Percentiles rank a stretch among this genome's conserved stretches.
These are phyloP conservation scores for Metschnikowia arizonensis DNA, from an alignment of 805 yeast species.

Conservation along the genomic window DNA sequence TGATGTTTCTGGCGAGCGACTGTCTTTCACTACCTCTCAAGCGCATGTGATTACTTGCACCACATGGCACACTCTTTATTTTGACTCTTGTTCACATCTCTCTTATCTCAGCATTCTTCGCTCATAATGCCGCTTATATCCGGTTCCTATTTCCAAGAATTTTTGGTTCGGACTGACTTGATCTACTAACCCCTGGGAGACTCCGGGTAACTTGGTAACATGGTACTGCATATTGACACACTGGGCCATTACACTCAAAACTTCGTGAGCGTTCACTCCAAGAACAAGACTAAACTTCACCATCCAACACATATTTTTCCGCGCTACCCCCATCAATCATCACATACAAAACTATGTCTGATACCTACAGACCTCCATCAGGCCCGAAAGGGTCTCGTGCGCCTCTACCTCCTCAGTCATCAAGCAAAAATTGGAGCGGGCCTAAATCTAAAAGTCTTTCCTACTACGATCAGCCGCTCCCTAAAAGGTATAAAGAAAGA, in stretches of 20 bases:
- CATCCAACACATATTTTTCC: background rate
- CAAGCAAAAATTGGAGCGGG: slow-evolving; percentile 12
- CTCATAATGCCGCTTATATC: background rate
- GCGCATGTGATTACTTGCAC: slow-evolving; percentile 1
- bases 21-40: background rate
- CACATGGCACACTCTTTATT: background rate
- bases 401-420: slow-evolving; percentile 11
- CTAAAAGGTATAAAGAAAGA: slow-evolving; percentile 16
- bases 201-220: slow-evolving; percentile 5
- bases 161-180: background rate
- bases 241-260: slow-evolving; percentile 4
- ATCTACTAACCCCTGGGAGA: background rate
- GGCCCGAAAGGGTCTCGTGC: slow-evolving; percentile 19
- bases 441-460: slow-evolving; percentile 7
- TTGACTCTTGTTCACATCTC: slow-evolving; percentile 3
- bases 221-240: background rate
- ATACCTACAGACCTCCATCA: slow-evolving; percentile 20
- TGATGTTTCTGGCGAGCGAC: background rate
- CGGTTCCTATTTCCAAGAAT: background rate
- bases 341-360: slow-evolving; percentile 13
- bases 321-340: background rate
- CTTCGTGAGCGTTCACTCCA: slow-evolving; percentile 4
- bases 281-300: slow-evolving; percentile 1
- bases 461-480: slow-evolving; percentile 9
- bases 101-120: background rate